phyloP scores from a whole-genome alignment of 495 filamentous ascomycete species.

The Cercophora samala region DNA sequence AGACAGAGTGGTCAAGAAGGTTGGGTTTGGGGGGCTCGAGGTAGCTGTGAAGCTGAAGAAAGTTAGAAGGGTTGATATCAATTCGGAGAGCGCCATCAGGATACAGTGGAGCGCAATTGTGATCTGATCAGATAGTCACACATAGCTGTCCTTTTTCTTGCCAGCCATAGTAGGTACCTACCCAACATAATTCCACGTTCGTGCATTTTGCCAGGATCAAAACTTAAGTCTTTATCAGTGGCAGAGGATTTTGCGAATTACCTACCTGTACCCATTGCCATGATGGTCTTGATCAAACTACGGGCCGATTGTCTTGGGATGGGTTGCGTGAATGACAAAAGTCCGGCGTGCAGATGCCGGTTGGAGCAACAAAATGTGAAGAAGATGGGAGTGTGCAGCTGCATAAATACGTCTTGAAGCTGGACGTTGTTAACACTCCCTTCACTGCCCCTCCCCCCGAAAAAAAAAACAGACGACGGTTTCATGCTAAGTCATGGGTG shows the following conservation, averaged over 20 bases:
- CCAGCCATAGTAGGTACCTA: too few relatives aligned
- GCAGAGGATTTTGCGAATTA: too few relatives aligned
- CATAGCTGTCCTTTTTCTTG: too few relatives aligned
- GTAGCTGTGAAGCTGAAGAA: slow-evolving; percentile 25
- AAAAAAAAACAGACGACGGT: slow-evolving; percentile 1
- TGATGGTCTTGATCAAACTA: not conserved
- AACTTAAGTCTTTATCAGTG: too few relatives aligned
- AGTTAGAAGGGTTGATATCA: slow-evolving; percentile 22
- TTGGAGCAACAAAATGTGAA: not conserved
- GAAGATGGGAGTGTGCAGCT: not conserved
- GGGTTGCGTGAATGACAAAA: not conserved
- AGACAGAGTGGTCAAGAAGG: slow-evolving; percentile 17
- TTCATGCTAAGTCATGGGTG: slow-evolving; percentile 11
- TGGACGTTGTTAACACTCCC: not conserved
- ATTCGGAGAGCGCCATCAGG: slow-evolving; percentile 27
- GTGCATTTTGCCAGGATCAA: too few relatives aligned
- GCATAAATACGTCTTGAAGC: not conserved
- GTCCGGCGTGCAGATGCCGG: not conserved
- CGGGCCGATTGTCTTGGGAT: not conserved
- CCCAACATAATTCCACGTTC: too few relatives aligned
- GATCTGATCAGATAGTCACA: not conserved
- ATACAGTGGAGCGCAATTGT: slow-evolving; percentile 17
- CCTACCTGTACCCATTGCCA: too few relatives aligned
- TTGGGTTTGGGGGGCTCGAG: slow-evolving; percentile 13
- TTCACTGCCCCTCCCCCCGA: not conserved